These are phyloP conservation scores for Ustilago nuda DNA, from an alignment of 1,284 basidiomycete species.

Conservation along the genomic window DNA sequence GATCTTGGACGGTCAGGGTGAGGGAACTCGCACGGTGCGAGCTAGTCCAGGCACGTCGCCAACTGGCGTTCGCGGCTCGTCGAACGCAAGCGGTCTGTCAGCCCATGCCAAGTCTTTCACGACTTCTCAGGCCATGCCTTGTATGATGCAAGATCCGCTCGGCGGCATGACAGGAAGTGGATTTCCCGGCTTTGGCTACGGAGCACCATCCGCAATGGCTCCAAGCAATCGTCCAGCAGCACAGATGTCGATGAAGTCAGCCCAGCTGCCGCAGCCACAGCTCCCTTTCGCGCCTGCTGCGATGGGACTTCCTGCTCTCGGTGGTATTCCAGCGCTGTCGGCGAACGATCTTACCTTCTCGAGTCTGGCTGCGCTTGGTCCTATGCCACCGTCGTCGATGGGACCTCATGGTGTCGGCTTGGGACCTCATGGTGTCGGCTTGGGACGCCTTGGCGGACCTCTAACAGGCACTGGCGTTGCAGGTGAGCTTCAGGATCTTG, in stretches of 20 bases:
- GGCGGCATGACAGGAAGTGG: constrained; percentile 5
- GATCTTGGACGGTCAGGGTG: constrained; percentile 31
- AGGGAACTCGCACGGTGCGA: constrained; percentile 44
- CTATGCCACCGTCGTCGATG: constrained; percentile 48
- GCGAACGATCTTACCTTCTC: constrained; percentile 44
- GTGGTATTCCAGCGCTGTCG: constrained; percentile 4
- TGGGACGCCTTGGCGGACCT: constrained; percentile 15
- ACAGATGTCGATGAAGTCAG: constrained; percentile 12
- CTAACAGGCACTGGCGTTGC: constrained; percentile 19
- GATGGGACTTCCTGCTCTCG: constrained; percentile 8
- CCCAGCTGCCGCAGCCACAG: constrained; percentile 16
- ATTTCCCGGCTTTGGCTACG: constrained; percentile 12
- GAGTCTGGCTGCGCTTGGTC: constrained; percentile 52
- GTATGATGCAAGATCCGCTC: constrained; percentile 12
- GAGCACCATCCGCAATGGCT: neutral
- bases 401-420: constrained; percentile 20
- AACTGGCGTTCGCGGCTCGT: constrained; percentile 10
- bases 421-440: constrained; percentile 17
- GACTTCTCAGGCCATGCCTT: constrained; percentile 18
- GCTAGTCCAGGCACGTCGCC: constrained; percentile 50
- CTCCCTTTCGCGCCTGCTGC: constrained; percentile 8
- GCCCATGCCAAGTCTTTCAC: constrained; percentile 43
- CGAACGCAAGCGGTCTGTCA: constrained; percentile 22
- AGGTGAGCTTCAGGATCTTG: constrained; percentile 75
- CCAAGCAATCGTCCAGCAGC: constrained; percentile 12